Evolutionary conservation across 345 rosid species (phyloP), one percentile per base, ranked within the genome.

Genomic region (Citrus trifoliata): DNA sequence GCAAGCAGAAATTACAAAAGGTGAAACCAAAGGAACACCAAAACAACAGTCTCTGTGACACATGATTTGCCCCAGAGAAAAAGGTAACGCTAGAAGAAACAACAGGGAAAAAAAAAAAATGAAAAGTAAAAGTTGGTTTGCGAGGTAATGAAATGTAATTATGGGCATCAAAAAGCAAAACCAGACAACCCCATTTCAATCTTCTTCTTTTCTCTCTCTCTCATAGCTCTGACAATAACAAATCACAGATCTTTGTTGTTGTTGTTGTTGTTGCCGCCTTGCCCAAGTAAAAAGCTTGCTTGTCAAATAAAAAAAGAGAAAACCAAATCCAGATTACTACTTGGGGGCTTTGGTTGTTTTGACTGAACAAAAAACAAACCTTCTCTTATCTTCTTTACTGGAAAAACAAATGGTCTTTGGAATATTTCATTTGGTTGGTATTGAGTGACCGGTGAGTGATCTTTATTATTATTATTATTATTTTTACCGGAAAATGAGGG

Each of bases 51-150:
- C 78, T 71, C 82, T 76, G 86, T 86, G 87, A 87, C 93, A 86
- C 88, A 86, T 89, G 89, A 88, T 87, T 88, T 85, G 86, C 81
- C 82, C 78, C 81, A 81, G 80, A 67, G 85, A 68, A 82, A 87
- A 87, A 83, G 88, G 85, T 12, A 13, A 78, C 81, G 73, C 83
- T 55, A 76, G 75, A 71, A 76, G 75, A 71, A 83, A 79, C 77
- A 74, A 79, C 46, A 67, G 70, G 79, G 5, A 2, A 30, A 64
- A 66, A 33, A 66, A 33, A 66, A 21, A 32, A 9, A 63, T 2
- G 21, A 33, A 61, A 85, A 75, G 78, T 6, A 64, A 87, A 84
- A 82, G 80, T 46, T 75, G 82, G 84, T 81, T 85, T 74, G 86
- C 70, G 51, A 70, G 81, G 80, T 19, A 18, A 16, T 53, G 58